Evolutionary conservation across 169 alveolate genomes (phyloP).

Genomic region (Plasmodium gonderi): DNA sequence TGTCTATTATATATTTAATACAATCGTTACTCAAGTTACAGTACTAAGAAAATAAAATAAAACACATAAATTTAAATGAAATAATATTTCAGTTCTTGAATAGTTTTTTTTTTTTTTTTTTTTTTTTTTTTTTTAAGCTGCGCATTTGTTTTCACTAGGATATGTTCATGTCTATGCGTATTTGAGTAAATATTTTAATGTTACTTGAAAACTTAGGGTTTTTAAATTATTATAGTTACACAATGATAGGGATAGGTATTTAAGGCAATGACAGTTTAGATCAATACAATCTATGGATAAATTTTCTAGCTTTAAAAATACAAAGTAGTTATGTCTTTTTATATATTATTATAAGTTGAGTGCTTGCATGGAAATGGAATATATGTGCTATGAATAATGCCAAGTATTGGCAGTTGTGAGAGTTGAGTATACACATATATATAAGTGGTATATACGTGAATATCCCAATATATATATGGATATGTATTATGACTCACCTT

Average conservation of each 20-base stretch:
- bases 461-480: background rate
- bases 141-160: background rate
- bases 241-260: slow-evolving; percentile 48
- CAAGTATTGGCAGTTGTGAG: background rate
- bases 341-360: background rate
- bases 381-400: background rate
- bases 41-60: slow-evolving; percentile 7
- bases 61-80: background rate
- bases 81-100: background rate
- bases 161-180: background rate
- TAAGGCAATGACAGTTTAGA: slow-evolving; percentile 14
- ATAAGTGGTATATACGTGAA: background rate
- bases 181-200: background rate
- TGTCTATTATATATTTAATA: slow-evolving; percentile 54
- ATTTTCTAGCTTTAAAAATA: slow-evolving; percentile 51
- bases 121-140: background rate
- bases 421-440: background rate
- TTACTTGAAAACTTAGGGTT: slow-evolving; percentile 64
- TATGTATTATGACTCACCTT: slow-evolving; percentile 9
- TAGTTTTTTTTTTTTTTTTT: no score
- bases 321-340: background rate
- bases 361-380: background rate
- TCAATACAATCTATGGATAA: slow-evolving; percentile 48
- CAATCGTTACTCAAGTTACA: slow-evolving; percentile 55
- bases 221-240: slow-evolving; percentile 63